Evolutionary conservation across 2,329 filamentous ascomycete genomes (phyloP), one percentile per base, ranked within the genome.

Genomic region (Fusarium sp.): DNA sequence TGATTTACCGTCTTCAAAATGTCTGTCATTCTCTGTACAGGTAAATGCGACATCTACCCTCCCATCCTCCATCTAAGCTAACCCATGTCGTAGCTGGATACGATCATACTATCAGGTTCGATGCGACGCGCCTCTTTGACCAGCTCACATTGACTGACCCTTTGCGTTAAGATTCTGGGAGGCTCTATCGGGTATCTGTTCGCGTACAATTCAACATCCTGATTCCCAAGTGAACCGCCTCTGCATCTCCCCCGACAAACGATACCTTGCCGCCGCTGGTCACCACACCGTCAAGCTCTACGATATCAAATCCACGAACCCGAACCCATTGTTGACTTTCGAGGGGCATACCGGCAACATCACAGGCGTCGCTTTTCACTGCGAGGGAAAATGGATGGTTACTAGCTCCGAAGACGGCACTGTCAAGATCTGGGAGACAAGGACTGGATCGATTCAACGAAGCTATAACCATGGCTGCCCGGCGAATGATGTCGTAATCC

Each of bases 311-410:
- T 97, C 94, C 18, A 95, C 94, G n/a, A 98, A 98, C 76, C 94
- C 96, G 4, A 96, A 95, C 72, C 92, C 96, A 2, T 87, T 98
- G 25, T 89, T 98, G 76, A 94, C 92, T 22, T 98, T 99, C 76
- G 95, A 98, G 79, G 96, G 96, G 44, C 96, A 99, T 82, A 96
- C 93, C 15, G 94, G 91, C 72, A 99, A 99, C 77, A 91, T 99
- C 78, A 99, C 96, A 1, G 96, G 96, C 45, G 93, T 99, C 48
- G 94, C 94, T 13, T 99, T 99, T 79, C 96, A 99, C 80, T 98
- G 95, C 80, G 96, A 99, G 81, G 94, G 95, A 13, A 99, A 99
- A 83, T 99, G 96, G 96, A 98, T 99, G 93, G 96, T 98, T 20
- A 99, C 96, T 12, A 97, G 92, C 80, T 97, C 93, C 48, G 96